Base-by-base conservation (phyloP, 2,329 filamentous ascomycete species). In the Fusarium bactridioides region DNA sequence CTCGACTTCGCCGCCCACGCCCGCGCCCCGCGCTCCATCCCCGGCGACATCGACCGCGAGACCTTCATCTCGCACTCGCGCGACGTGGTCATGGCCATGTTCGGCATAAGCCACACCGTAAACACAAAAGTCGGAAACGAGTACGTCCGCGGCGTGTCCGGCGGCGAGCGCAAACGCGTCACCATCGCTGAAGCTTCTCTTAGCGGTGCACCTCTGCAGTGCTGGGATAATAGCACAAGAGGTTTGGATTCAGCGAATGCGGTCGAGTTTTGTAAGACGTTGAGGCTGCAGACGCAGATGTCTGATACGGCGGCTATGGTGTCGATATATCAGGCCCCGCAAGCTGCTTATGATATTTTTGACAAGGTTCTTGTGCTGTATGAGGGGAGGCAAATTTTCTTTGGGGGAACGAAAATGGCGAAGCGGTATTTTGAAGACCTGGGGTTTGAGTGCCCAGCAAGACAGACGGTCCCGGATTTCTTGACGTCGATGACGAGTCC, bases 1-100 rank as follows among this genome's bases (percentile, higher is more conserved):
- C 84, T 95, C 21, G 89, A 88, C 58, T 94, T 94, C 69, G 93
- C 93, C 25, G 92, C 92, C 13, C 85, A 87, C 38, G 91, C 92
- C 8, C 86, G 91, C 59, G 87, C 90, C 29, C 90, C 91, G 0
- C 86, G 87, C 27, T 76, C 86, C 21, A 84, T 90, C 6, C 90
- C 90, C 5, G 83, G 84, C 5, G 89, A 88, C 35, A 83, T 91
- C 15, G 82, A 83, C 64, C 83, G 83, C 69, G 76, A 81, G 27
- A 81, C 83, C 10, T 92, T 88, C 71, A 86, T 88, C 10, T 83
- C 85, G 59, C 89, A 92, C 70, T 81, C 91, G 73, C 86, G 90
- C 27, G 90, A 93, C 77, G 89, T 92, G 38, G 87, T 91, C 68
- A 92, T 92, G 90, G 90, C 91, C 74, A 88, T 91, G 79, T 92